Evolutionary conservation across 257 asterid species (phyloP).

Genomic region (Solanum ossicruentum): DNA sequence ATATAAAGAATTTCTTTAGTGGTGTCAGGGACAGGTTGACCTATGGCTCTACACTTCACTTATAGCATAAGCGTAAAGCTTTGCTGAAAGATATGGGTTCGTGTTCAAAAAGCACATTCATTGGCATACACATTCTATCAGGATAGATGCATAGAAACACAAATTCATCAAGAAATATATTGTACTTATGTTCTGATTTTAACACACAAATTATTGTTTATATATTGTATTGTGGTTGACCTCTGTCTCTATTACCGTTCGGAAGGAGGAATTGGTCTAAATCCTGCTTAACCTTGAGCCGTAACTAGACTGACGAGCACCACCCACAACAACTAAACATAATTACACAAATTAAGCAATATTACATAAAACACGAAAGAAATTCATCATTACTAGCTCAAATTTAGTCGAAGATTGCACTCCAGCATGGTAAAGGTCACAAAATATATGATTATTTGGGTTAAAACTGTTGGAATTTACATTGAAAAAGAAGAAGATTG

Average conservation of each 20-base stretch:
- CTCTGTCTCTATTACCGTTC: not conserved
- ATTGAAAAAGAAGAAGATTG: not conserved
- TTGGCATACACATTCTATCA: not conserved
- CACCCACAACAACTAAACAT: not conserved
- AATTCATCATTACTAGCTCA: not conserved
- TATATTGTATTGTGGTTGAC: not conserved
- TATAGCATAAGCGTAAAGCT: too few relatives aligned
- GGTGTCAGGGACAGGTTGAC: too few relatives aligned
- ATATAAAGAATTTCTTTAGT: too few relatives aligned
- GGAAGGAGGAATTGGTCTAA: not conserved
- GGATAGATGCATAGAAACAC: not conserved
- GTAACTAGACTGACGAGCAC: not conserved
- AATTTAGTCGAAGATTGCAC: not conserved
- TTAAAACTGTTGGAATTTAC: not conserved
- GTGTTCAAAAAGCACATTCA: too few relatives aligned
- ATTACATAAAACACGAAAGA: not conserved
- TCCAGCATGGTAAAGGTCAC: not conserved
- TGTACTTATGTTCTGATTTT: not conserved
- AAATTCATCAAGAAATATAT: not conserved
- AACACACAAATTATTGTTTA: not conserved
- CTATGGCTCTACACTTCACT: too few relatives aligned
- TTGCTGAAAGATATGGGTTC: too few relatives aligned
- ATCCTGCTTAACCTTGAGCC: not conserved
- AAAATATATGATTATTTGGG: not conserved
- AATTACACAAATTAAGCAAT: not conserved